Conservation (phyloP, 768 basidiomycete genomes). For the Rhodotorula kratochvilovae region DNA sequence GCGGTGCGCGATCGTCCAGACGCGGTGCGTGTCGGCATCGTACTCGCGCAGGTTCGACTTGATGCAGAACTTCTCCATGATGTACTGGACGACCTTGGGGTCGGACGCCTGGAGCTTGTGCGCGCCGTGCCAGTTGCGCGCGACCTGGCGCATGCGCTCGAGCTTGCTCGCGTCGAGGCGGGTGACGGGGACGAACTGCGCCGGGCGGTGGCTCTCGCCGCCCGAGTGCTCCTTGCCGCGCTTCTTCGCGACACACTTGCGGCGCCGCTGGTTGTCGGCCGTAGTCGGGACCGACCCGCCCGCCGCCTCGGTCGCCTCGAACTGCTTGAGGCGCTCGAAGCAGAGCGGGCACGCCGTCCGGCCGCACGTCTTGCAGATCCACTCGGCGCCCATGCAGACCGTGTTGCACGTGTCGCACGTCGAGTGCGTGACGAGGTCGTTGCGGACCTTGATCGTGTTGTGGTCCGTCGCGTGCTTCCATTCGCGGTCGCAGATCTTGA, state of each 20-base stretch:
- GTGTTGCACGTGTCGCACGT: slow-evolving; percentile 33
- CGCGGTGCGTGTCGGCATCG: slow-evolving; percentile 12
- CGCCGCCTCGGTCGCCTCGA: slow-evolving; percentile 10
- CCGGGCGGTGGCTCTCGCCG: background rate
- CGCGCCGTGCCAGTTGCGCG: background rate
- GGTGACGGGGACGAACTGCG: slow-evolving; percentile 15
- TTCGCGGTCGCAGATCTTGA: slow-evolving; percentile 15
- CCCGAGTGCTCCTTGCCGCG: slow-evolving; percentile 8
- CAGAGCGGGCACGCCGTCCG: slow-evolving; percentile 24
- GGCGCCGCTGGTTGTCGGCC: slow-evolving; percentile 21
- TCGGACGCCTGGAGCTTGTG: slow-evolving; percentile 12
- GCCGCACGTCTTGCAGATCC: slow-evolving; percentile 32
- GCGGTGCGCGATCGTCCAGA: slow-evolving; percentile 2
- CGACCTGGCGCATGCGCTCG: background rate
- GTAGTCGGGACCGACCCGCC: background rate
- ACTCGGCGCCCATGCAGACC: slow-evolving; percentile 6
- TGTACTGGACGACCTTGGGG: slow-evolving; percentile 5
- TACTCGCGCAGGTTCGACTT: slow-evolving; percentile 8
- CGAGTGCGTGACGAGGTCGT: slow-evolving; percentile 10
- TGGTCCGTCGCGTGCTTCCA: background rate
- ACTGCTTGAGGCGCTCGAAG: background rate
- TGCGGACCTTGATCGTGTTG: slow-evolving; percentile 1
- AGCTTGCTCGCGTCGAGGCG: slow-evolving; percentile 12
- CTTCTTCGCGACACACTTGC: slow-evolving; percentile 34
- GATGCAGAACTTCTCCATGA: slow-evolving; percentile 6